Percentiles rank a stretch among this genome's conserved stretches.
Evolutionary conservation across 768 basidiomycete species (phyloP).

Genomic region (Agaricus bisporus): DNA sequence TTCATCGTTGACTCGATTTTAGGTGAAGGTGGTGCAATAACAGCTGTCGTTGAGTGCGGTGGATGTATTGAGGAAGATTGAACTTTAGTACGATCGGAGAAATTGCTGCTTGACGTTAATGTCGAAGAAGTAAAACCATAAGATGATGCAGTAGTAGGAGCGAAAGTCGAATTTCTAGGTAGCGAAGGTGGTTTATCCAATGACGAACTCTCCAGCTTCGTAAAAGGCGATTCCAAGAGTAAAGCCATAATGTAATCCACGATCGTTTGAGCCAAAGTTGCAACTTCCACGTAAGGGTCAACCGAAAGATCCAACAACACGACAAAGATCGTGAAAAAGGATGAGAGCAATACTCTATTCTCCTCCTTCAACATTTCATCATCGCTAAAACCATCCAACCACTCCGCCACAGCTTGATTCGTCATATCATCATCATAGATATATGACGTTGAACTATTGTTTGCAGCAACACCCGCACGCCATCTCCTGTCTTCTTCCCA

Average conservation of each 20-base stretch:
- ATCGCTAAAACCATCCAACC: conserved; percentile 67
- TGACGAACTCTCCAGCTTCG: conserved; percentile 61
- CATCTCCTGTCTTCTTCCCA: conserved; percentile 85
- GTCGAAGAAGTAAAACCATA: too few relatives aligned
- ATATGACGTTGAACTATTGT: conserved; percentile 20
- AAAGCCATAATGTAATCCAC: conserved; percentile 91
- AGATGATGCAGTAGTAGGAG: background rate
- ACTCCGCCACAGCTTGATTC: conserved; percentile 65
- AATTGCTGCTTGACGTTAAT: too few relatives aligned
- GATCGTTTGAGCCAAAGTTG: conserved; percentile 83
- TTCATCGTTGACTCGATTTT: conserved; percentile 36
- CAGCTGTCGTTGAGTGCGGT: background rate
- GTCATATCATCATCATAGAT: conserved; percentile 67
- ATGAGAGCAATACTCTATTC: conserved; percentile 80
- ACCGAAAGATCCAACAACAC: conserved; percentile 85
- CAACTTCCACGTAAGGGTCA: conserved; percentile 91
- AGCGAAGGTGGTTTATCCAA: conserved; percentile 43
- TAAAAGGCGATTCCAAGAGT: conserved; percentile 85
- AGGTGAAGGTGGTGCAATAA: conserved; percentile 24
- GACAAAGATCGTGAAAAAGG: conserved; percentile 90
- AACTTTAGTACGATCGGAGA: background rate
- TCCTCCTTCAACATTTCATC: conserved; percentile 66
- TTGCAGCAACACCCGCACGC: conserved; percentile 33
- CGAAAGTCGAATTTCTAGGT: background rate
- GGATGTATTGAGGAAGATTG: background rate